A percentile compares a stretch with the other conserved stretches of the same genome.
phyloP scores from a whole-genome alignment of 1,284 basidiomycete species.

The Ganoderma leucocontextum region DNA sequence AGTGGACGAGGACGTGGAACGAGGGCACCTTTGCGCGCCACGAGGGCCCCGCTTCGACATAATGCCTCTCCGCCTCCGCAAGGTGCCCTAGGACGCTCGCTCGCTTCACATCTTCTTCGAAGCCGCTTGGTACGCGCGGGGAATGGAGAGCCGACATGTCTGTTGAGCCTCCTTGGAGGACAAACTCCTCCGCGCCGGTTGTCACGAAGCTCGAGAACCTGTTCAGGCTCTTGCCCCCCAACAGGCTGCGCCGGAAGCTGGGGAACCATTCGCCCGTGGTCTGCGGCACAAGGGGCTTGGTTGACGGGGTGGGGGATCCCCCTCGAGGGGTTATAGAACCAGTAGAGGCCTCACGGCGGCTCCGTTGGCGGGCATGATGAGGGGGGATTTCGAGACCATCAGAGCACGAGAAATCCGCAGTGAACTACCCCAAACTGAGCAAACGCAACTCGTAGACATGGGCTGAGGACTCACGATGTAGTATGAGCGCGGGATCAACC shows the following conservation, averaged over 20 bases:
- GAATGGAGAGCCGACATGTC: constrained; percentile 32
- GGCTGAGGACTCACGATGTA: constrained; percentile 60
- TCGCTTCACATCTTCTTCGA: constrained; percentile 41
- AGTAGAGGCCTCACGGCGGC: constrained; percentile 51
- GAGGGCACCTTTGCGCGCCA: constrained; percentile 79
- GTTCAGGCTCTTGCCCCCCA: constrained; percentile 81
- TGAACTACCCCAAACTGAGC: constrained; percentile 53
- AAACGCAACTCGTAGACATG: background rate
- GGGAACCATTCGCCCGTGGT: constrained; percentile 82
- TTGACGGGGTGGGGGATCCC: constrained; percentile 50
- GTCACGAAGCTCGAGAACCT: constrained; percentile 87
- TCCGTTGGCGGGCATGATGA: constrained; percentile 36
- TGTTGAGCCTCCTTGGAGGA: constrained; percentile 62
- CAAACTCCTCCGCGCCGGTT: constrained; percentile 84
- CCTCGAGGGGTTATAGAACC: constrained; percentile 62
- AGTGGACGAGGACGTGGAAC: constrained; percentile 81
- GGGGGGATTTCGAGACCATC: constrained; percentile 51
- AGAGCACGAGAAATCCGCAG: constrained; percentile 62
- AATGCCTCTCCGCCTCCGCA: constrained; percentile 72
- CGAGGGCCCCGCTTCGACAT: constrained; percentile 73
- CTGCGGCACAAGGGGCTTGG: constrained; percentile 67
- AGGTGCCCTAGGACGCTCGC: constrained; percentile 40
- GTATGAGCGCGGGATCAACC: constrained; percentile 74
- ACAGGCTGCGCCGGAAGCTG: constrained; percentile 72
- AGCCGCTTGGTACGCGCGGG: constrained; percentile 25